phyloP scores from a whole-genome alignment of 1,284 basidiomycete species.

The Xanthoconium separans region DNA sequence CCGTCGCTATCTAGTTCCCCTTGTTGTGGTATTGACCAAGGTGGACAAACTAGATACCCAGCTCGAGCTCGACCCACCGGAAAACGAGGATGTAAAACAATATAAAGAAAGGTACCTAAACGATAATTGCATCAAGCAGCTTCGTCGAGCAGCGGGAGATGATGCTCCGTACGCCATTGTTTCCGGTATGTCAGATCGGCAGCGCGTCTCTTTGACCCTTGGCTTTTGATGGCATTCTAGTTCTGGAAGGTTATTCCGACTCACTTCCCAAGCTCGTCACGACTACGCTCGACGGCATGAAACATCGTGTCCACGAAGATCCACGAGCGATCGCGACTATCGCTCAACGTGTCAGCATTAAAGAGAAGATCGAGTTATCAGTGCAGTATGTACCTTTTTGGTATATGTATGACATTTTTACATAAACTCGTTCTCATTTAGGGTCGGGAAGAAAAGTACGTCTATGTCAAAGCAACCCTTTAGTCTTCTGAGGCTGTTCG shows the following conservation, averaged over 20 bases:
- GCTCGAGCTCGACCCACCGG: slow-evolving; percentile 1
- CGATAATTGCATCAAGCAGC: slow-evolving; percentile 3
- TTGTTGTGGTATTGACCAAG: slow-evolving; percentile 19
- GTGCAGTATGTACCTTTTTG: slow-evolving; percentile 9
- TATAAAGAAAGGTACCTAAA: background rate
- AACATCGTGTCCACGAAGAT: slow-evolving; percentile 5
- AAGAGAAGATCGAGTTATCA: slow-evolving; percentile 18
- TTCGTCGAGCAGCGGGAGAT: background rate
- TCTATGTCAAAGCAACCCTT: background rate
- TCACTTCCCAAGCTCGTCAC: slow-evolving; percentile 2
- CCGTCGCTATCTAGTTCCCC: slow-evolving; percentile 6
- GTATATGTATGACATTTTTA: too few relatives aligned
- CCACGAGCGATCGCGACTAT: slow-evolving; percentile 5
- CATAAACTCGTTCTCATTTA: slow-evolving; percentile 1
- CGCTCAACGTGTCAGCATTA: slow-evolving; percentile 21
- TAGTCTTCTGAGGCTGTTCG: slow-evolving; percentile 6
- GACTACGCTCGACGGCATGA: slow-evolving; percentile 8
- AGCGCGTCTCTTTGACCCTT: background rate
- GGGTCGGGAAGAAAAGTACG: slow-evolving; percentile 28
- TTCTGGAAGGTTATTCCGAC: background rate
- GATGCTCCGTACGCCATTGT: slow-evolving; percentile 3
- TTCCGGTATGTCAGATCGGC: slow-evolving; percentile 9
- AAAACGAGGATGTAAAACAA: background rate
- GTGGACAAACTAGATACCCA: slow-evolving; percentile 5
- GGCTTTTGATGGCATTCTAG: background rate